Percentiles rank a stretch among this genome's conserved stretches.
Evolutionary conservation across 2,329 filamentous ascomycete species (phyloP).

Genomic region (Fusarium sp.): DNA sequence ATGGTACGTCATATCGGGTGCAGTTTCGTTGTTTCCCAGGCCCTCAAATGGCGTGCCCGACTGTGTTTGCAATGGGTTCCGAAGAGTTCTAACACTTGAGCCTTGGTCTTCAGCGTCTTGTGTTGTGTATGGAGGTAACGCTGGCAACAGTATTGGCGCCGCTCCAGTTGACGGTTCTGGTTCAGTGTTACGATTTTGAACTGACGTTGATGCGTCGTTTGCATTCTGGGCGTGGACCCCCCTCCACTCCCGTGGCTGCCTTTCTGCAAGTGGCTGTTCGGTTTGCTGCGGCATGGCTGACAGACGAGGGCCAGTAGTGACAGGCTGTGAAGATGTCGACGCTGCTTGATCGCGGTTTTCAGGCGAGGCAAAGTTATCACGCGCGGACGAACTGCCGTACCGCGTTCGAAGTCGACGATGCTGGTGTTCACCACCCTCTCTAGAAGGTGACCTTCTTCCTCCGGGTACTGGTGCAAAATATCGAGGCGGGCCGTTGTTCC

Average conservation of each 20-base stretch:
- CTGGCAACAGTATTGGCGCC: slow-evolving; percentile 30
- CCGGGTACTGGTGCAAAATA: slow-evolving; percentile 19
- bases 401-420: slow-evolving; percentile 49
- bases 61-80: slow-evolving; percentile 28
- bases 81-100: slow-evolving; percentile 12
- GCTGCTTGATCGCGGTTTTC: slow-evolving; percentile 12
- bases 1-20: slow-evolving; percentile 14
- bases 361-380: slow-evolving; percentile 1
- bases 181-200: slow-evolving; percentile 5
- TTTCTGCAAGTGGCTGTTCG: slow-evolving; percentile 13
- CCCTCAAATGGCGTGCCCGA: slow-evolving; percentile 5
- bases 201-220: not conserved
- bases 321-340: slow-evolving; percentile 5
- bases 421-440: slow-evolving; percentile 46
- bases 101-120: slow-evolving; percentile 7
- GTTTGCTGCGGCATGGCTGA: slow-evolving; percentile 20
- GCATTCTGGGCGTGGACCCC: not conserved
- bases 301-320: slow-evolving; percentile 2
- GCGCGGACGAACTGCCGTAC: slow-evolving; percentile 33
- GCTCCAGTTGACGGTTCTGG: slow-evolving; percentile 5
- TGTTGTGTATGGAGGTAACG: slow-evolving; percentile 26
- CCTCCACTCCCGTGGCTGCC: slow-evolving; percentile 16
- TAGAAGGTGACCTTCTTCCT: slow-evolving; percentile 48
- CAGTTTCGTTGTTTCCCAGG: slow-evolving; percentile 13
- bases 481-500: slow-evolving; percentile 28